Conservation (phyloP, 2,329 filamentous ascomycete genomes). For the Aspergillus sp. region DNA sequence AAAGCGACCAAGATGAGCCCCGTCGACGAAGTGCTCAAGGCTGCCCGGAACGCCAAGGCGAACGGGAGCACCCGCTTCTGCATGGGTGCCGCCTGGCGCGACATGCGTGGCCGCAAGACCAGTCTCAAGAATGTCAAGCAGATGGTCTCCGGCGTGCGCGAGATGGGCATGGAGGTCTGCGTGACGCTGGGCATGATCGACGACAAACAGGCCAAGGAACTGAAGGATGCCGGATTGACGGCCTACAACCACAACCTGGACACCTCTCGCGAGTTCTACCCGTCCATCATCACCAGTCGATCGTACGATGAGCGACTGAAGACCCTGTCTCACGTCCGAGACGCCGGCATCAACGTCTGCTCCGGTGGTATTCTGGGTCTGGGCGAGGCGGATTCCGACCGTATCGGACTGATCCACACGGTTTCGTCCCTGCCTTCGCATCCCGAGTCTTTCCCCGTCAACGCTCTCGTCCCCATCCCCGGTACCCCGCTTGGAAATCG, state of each 20-base stretch:
- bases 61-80: constrained; percentile 91
- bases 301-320: constrained; percentile 83
- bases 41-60: constrained; percentile 72
- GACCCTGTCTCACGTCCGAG: constrained; percentile 75
- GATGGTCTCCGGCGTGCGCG: constrained; percentile 80
- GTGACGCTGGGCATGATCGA: constrained; percentile 96
- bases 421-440: constrained; percentile 77
- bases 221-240: constrained; percentile 80
- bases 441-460: constrained; percentile 88
- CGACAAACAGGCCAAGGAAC: constrained; percentile 71
- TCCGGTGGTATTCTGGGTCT: constrained; percentile 85
- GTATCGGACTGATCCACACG: constrained; percentile 79
- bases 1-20: constrained; percentile 75
- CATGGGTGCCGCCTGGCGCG: constrained; percentile 91
- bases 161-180: constrained; percentile 84
- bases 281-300: constrained; percentile 79
- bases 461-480: constrained; percentile 86
- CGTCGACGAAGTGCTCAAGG: constrained; percentile 77
- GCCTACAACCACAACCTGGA: constrained; percentile 96
- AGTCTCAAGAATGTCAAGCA: constrained; percentile 78
- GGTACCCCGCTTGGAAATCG: constrained; percentile 80
- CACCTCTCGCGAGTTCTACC: constrained; percentile 86
- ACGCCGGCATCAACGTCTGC: constrained; percentile 87
- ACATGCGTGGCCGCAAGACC: constrained; percentile 88
- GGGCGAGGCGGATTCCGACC: constrained; percentile 75